These are phyloP conservation scores for Streptanthus diversifolius DNA, from an alignment of 345 rosid species.

Conservation along the genomic window DNA sequence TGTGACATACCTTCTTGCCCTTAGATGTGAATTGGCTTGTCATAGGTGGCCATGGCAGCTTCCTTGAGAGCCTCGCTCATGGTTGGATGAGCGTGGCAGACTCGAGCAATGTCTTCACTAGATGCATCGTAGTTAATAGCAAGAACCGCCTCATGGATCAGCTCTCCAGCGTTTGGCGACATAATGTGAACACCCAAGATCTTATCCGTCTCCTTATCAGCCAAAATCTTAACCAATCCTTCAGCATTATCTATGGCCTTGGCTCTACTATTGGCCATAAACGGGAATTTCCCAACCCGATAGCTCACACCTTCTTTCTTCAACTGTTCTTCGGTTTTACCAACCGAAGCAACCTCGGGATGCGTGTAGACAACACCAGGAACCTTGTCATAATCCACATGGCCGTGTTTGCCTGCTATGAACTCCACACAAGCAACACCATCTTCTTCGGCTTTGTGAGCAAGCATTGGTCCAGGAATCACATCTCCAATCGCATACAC, in stretches of 20 bases:
- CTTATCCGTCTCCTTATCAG: conserved; percentile 84
- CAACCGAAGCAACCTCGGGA: conserved; percentile 90
- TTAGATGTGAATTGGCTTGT: conserved; percentile 94
- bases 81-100: conserved; percentile 99
- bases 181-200: conserved; percentile 87
- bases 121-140: conserved; percentile 74
- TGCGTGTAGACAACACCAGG: conserved; percentile 91
- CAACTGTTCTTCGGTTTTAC: conserved; percentile 95
- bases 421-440: conserved; percentile 97
- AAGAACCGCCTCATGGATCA: conserved; percentile 79
- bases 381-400: conserved; percentile 82
- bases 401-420: conserved; percentile 95
- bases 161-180: conserved; percentile 84
- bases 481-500: conserved; percentile 98
- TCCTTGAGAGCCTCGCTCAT: conserved; percentile 99
- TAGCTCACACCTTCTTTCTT: conserved; percentile 65
- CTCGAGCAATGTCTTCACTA: conserved; percentile 88
- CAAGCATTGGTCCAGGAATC: conserved; percentile 99
- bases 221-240: conserved; percentile 73
- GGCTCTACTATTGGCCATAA: conserved; percentile 93
- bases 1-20: conserved; percentile 10
- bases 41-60: conserved; percentile 99
- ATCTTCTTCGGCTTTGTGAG: conserved; percentile 99
- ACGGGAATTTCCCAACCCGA: conserved; percentile 79
- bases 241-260: conserved; percentile 94